Evolutionary conservation across 2,329 filamentous ascomycete genomes (phyloP).

Genomic region (Coniella vitis): DNA sequence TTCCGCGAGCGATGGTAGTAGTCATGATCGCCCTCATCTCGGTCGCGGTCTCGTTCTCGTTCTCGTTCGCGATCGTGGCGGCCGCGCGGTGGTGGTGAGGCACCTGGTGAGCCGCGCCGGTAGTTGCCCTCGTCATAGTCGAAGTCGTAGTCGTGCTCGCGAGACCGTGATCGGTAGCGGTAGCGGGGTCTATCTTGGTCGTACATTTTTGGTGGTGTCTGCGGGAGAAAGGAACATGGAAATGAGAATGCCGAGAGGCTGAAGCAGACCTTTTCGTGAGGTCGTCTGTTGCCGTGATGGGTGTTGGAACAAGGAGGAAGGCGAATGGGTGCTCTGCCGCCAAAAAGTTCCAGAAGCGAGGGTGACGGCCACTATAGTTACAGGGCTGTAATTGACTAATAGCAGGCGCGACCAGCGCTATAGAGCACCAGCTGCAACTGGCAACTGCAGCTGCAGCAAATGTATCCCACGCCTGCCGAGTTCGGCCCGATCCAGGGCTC

Average conservation of each 20-base stretch:
- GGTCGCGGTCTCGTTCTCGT: constrained; percentile 14
- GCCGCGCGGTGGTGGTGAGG: not conserved
- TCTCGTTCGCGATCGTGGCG: too few species aligned
- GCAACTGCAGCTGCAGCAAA: too few species aligned
- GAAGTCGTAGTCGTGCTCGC: constrained; percentile 24
- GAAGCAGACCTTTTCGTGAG: too few species aligned
- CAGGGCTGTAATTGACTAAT: too few species aligned
- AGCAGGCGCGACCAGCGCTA: too few species aligned
- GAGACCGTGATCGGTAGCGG: constrained; percentile 24
- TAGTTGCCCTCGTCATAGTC: constrained; percentile 18
- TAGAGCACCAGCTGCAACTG: too few species aligned
- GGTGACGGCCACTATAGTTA: too few species aligned
- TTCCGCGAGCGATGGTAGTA: constrained; percentile 39
- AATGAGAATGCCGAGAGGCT: not conserved
- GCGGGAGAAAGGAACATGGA: too few species aligned
- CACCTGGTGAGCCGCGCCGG: constrained; percentile 15
- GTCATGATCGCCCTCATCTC: constrained; percentile 27
- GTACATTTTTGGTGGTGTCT: constrained; percentile 31
- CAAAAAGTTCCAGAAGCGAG: too few species aligned
- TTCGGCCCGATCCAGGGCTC: too few species aligned
- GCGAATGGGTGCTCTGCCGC: not conserved
- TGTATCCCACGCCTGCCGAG: too few species aligned
- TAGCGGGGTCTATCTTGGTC: constrained; percentile 32
- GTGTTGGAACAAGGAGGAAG: not conserved
- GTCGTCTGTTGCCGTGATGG: too few species aligned